Percentiles rank a stretch among this genome's conserved stretches.
These are phyloP conservation scores for Camellia oleifera DNA, from an alignment of 179 eudicot species.

Conservation along the genomic window DNA sequence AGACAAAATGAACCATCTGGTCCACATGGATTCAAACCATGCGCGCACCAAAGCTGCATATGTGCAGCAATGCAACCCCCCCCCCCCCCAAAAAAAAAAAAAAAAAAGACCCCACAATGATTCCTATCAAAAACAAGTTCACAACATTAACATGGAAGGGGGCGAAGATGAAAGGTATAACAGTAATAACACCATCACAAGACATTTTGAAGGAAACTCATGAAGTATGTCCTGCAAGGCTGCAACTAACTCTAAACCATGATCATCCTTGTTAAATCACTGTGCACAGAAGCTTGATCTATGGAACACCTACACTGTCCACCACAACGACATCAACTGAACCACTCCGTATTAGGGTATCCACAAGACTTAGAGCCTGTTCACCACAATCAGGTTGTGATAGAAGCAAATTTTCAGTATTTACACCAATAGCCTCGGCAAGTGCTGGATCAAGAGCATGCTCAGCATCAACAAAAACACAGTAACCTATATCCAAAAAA, in stretches of 20 bases:
- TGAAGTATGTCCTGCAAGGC: neutral
- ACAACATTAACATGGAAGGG: neutral
- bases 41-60: neutral
- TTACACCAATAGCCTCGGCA: slow-evolving; percentile 89
- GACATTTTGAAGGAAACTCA: neutral
- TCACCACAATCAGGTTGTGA: slow-evolving; percentile 99
- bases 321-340: slow-evolving; percentile 41
- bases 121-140: neutral
- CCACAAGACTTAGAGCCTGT: slow-evolving; percentile 97
- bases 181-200: neutral
- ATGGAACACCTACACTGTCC: no score
- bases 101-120: neutral
- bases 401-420: slow-evolving; percentile 79
- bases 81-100: neutral
- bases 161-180: neutral
- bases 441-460: slow-evolving; percentile 95
- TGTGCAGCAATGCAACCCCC: neutral
- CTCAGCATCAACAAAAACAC: slow-evolving; percentile 96
- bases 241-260: neutral
- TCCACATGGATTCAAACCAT: neutral
- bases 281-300: neutral
- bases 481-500: slow-evolving; percentile 51
- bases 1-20: neutral
- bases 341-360: slow-evolving; percentile 93
- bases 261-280: neutral